Conservation (phyloP, 768 basidiomycete species). For the Neoboletus magnificus region DNA sequence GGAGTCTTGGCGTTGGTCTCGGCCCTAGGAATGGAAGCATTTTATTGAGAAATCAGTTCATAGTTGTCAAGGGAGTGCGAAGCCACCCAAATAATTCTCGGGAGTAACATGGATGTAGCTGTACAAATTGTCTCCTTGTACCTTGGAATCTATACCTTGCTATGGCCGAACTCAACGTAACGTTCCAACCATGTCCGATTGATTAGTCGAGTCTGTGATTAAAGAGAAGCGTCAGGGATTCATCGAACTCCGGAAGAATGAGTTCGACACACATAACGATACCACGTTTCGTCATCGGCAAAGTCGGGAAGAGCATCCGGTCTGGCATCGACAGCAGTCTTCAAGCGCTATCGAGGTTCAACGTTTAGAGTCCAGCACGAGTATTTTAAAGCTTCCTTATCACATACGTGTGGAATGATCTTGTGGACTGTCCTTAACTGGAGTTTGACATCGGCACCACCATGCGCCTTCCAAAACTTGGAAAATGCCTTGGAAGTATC, state of each 20-base stretch:
- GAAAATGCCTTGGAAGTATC: conserved; percentile 39
- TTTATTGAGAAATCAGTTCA: neutral
- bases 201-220: conserved; percentile 16
- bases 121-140: neutral
- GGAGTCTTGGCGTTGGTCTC: neutral
- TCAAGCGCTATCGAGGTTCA: conserved; percentile 30
- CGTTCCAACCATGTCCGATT: conserved; percentile 26
- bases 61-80: neutral
- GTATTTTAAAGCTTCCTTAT: neutral
- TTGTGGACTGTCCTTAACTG: conserved; percentile 27
- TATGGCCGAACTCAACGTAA: conserved; percentile 21
- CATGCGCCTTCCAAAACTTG: conserved; percentile 31
- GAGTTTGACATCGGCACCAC: conserved; percentile 21
- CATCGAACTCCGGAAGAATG: neutral
- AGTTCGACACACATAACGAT: conserved; percentile 26
- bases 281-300: conserved; percentile 33
- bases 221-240: neutral
- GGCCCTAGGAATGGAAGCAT: neutral
- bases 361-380: neutral
- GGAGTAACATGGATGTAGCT: neutral
- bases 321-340: conserved; percentile 25
- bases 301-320: conserved; percentile 34
- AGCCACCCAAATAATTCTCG: neutral
- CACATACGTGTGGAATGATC: conserved; percentile 41
- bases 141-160: conserved; percentile 1